A percentile compares a stretch with the other conserved stretches of the same genome.
These are phyloP conservation scores for Coemansia sp. DNA, from an alignment of 192 early-diverging fungal species.

Conservation along the genomic window DNA sequence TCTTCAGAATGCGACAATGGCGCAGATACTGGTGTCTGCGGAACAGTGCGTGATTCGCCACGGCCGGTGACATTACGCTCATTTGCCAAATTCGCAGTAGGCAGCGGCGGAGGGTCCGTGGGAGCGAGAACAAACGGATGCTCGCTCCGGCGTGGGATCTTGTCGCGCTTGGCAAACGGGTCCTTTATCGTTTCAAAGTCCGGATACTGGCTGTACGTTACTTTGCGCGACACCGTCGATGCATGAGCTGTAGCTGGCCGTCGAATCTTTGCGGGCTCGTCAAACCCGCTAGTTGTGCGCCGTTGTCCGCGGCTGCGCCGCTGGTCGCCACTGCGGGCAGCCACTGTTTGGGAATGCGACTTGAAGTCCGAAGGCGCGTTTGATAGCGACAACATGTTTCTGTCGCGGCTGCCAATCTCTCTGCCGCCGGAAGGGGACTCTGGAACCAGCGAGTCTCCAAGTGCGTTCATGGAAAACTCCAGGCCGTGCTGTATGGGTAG, in stretches of 20 bases:
- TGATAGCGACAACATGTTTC: neutral
- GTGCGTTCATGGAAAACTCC: constrained; percentile 11
- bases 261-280: constrained; percentile 14
- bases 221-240: constrained; percentile 22
- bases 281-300: constrained; percentile 34
- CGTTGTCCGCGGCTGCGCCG: constrained; percentile 25
- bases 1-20: constrained; percentile 1
- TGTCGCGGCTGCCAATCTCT: neutral
- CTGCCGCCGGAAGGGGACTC: constrained; percentile 7
- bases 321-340: constrained; percentile 15
- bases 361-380: constrained; percentile 23
- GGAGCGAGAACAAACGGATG: constrained; percentile 13
- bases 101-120: neutral
- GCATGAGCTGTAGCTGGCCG: constrained; percentile 36
- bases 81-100: constrained; percentile 4
- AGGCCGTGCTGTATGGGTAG: neutral
- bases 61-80: neutral
- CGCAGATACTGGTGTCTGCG: constrained; percentile 5
- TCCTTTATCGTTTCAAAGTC: constrained; percentile 50
- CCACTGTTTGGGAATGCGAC: constrained; percentile 13
- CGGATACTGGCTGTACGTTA: constrained; percentile 49
- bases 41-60: constrained; percentile 6
- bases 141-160: constrained; percentile 45
- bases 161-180: constrained; percentile 55
- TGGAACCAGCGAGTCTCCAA: constrained; percentile 2